These are phyloP conservation scores for Pyrus hybrid DNA, from an alignment of 331 rosid genomes.

Conservation along the genomic window DNA sequence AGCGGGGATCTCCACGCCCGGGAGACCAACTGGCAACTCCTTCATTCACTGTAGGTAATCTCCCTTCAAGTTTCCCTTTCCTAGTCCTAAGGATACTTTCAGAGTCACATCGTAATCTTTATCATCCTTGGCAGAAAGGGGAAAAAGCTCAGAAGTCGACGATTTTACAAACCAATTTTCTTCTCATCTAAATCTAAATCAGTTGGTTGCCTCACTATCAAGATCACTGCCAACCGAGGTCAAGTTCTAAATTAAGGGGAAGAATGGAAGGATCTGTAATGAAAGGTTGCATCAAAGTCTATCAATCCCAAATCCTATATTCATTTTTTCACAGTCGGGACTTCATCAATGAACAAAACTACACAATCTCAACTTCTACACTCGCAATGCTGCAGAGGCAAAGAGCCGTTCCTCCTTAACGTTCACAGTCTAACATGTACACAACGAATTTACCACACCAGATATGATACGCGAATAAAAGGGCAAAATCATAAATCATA, in stretches of 20 bases:
- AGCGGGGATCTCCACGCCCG: too few relatives aligned
- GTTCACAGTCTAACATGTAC: too few relatives aligned
- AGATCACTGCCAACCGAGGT: background rate
- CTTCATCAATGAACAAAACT: background rate
- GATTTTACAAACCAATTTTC: background rate
- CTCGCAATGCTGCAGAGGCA: too few relatives aligned
- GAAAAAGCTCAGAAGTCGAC: background rate
- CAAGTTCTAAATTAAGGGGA: too few relatives aligned
- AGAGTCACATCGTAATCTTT: background rate
- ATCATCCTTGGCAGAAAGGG: background rate
- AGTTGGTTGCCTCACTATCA: background rate
- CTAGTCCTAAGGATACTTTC: background rate
- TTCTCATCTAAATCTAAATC: background rate
- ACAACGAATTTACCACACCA: too few relatives aligned
- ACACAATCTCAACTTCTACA: background rate
- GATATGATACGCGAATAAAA: too few relatives aligned
- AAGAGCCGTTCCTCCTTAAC: too few relatives aligned
- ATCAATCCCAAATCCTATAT: background rate
- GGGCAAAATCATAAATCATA: too few relatives aligned
- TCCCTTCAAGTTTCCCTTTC: too few relatives aligned
- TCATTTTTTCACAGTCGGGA: background rate
- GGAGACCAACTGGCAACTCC: too few relatives aligned
- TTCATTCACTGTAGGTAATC: too few relatives aligned
- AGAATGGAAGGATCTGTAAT: background rate
- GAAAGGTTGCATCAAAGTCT: background rate